Conservation (phyloP, 2,329 filamentous ascomycete genomes). For the Lachnellula willkommii region DNA sequence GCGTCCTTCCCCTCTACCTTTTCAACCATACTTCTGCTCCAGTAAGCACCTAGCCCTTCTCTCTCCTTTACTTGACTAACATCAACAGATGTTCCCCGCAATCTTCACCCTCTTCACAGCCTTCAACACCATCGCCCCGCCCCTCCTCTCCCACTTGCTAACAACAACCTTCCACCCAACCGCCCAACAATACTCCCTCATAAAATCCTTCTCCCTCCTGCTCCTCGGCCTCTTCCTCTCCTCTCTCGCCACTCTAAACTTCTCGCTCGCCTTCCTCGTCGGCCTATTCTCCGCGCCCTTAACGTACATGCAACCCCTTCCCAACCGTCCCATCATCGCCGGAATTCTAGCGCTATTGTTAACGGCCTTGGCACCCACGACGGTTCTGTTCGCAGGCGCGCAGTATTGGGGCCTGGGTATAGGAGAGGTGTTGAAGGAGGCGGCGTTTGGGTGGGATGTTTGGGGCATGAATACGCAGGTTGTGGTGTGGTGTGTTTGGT, state of each 20-base stretch:
- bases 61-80: background rate
- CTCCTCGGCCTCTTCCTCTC: constrained; percentile 87
- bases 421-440: constrained; percentile 59
- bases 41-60: constrained; percentile 38
- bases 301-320: constrained; percentile 60
- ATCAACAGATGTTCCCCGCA: constrained; percentile 49
- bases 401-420: constrained; percentile 45
- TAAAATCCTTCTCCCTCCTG: constrained; percentile 89
- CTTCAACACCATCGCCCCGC: constrained; percentile 52
- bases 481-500: constrained; percentile 92
- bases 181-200: constrained; percentile 66
- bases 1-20: constrained; percentile 75
- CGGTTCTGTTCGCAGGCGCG: constrained; percentile 45
- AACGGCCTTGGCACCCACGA: constrained; percentile 56
- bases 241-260: constrained; percentile 90
- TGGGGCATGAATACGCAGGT: constrained; percentile 86
- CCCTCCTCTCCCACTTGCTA: constrained; percentile 51
- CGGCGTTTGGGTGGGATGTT: constrained; percentile 82
- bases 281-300: constrained; percentile 75
- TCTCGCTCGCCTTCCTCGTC: constrained; percentile 80
- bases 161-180: constrained; percentile 49
- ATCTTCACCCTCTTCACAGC: constrained; percentile 55
- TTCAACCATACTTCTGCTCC: constrained; percentile 69
- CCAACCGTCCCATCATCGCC: constrained; percentile 35
- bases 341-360: constrained; percentile 47